These are phyloP conservation scores for Rhipidocladum racemiflorum DNA, from an alignment of 176 grass and related monocot species.

Conservation along the genomic window DNA sequence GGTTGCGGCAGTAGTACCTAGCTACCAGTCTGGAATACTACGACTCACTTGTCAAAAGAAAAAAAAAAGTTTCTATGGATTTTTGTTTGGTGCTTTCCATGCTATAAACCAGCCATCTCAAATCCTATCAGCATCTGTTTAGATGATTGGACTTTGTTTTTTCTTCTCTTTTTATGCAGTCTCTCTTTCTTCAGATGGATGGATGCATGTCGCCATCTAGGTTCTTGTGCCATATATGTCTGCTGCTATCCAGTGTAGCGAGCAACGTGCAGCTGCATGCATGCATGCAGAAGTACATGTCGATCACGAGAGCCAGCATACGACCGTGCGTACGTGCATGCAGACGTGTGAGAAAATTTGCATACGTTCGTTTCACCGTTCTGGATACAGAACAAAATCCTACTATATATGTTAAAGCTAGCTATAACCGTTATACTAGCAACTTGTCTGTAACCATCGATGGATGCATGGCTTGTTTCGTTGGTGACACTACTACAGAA, in stretches of 20 bases:
- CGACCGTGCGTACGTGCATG: not conserved
- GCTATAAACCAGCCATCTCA: not conserved
- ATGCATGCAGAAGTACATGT: not conserved
- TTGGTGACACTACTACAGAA: too few relatives aligned
- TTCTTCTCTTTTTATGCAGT: not conserved
- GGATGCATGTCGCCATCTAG: not conserved
- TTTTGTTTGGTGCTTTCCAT: not conserved
- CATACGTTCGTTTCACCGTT: not conserved
- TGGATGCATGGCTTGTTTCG: not conserved
- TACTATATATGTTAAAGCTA: not conserved
- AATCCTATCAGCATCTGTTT: conserved; percentile 19
- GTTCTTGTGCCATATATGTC: not conserved
- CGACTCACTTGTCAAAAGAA: not conserved
- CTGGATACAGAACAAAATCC: not conserved
- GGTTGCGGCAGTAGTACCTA: not conserved
- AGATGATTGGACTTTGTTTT: not conserved
- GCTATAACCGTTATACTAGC: not conserved
- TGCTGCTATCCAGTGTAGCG: not conserved
- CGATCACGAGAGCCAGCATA: conserved; percentile 20
- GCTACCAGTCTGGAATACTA: not conserved
- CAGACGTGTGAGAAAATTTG: not conserved
- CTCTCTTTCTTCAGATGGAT: not conserved
- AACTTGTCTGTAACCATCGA: not conserved
- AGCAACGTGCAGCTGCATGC: not conserved
- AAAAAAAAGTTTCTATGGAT: not conserved